Base-by-base conservation (phyloP, 257 asterid species). In the Scutellaria baicalensis region DNA sequence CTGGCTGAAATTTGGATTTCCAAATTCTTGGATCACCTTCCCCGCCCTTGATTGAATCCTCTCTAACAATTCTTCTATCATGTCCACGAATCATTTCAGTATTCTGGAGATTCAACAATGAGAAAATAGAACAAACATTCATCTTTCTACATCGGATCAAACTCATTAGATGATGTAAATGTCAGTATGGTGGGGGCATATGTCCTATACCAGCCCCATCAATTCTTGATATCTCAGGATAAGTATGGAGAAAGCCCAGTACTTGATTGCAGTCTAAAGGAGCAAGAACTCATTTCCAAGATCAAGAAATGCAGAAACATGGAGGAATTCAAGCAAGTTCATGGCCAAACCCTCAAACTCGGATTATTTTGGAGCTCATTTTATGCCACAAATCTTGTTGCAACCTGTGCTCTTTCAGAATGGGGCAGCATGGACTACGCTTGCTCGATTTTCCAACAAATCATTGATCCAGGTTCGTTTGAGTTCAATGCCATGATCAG, bases 381-480 rank as follows among this genome's bases (percentile, higher is more conserved):
- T 33, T 87, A 87, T 57, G 80, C 85, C 9, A 84, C 90, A 89
- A 89, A 78, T 82, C 93, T 91, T 66, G 69, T 89, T 21, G 61
- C 95, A 20, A 73, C 96, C 27, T 85, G 95, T 83, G 95, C 97
- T 21, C 86, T 85, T 13, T 78, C 95, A 17, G 87, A 82, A 20
- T 91, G 93, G 96, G 90, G 96, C 48, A 91, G 96, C 81, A 85
- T 91, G 92, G 95, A 83, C 21, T 89, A 91, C 9, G 97, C 97
- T 0, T 79, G 86, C 85, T 83, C 95, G 38, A 81, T 91, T 67
- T 91, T 91, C 74, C 11, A 44, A 3, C 73, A 77, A n/a, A 78
- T 87, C 1, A 79, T 72, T 5, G 80, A 84, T 81, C 93, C 93
- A 20, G 77, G 83, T 76, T 76, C 90, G 16, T 91, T 83, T 52